Evolutionary conservation across 805 yeast species (phyloP).

Genomic region (Pichia cabralensis): DNA sequence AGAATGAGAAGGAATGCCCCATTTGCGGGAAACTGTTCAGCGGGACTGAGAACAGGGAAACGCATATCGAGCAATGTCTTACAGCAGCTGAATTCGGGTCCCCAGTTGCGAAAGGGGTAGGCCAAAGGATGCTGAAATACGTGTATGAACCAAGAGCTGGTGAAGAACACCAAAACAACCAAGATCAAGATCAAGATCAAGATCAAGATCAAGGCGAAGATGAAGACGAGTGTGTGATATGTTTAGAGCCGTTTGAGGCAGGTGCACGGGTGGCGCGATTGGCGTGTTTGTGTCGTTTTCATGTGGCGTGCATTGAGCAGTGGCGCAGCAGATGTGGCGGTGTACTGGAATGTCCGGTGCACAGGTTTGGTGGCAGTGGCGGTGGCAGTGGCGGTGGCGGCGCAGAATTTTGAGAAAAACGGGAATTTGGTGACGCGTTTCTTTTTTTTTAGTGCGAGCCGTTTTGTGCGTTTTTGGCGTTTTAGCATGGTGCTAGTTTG

Average conservation of each 20-base stretch:
- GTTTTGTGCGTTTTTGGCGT: neutral
- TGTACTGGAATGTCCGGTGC: slow-evolving; percentile 85
- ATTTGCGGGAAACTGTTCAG: slow-evolving; percentile 33
- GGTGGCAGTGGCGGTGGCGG: too few species aligned
- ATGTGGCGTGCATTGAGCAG: slow-evolving; percentile 77
- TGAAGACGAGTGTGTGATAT: slow-evolving; percentile 81
- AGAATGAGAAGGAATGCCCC: slow-evolving; percentile 34
- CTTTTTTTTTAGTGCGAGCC: neutral
- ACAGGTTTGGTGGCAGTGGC: too few species aligned
- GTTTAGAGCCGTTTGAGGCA: slow-evolving; percentile 78
- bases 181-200: too few species aligned
- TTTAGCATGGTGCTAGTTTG: neutral
- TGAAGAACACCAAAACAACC: too few species aligned
- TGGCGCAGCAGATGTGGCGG: too few species aligned
- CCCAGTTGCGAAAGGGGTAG: slow-evolving; percentile 31
- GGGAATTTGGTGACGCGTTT: neutral
- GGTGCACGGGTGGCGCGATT: slow-evolving; percentile 87
- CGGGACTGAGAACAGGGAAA: slow-evolving; percentile 47
- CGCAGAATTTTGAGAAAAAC: too few species aligned
- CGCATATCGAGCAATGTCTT: slow-evolving; percentile 66
- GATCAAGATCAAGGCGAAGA: slow-evolving; percentile 24
- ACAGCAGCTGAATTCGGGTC: slow-evolving; percentile 51
- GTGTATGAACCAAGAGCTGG: too few species aligned
- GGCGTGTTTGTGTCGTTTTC: slow-evolving; percentile 92
- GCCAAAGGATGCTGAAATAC: slow-evolving; percentile 87